Evolutionary conservation across 495 filamentous ascomycete species (phyloP), one percentile per base, ranked within the genome.

Genomic region (Aspergillus biplanus): DNA sequence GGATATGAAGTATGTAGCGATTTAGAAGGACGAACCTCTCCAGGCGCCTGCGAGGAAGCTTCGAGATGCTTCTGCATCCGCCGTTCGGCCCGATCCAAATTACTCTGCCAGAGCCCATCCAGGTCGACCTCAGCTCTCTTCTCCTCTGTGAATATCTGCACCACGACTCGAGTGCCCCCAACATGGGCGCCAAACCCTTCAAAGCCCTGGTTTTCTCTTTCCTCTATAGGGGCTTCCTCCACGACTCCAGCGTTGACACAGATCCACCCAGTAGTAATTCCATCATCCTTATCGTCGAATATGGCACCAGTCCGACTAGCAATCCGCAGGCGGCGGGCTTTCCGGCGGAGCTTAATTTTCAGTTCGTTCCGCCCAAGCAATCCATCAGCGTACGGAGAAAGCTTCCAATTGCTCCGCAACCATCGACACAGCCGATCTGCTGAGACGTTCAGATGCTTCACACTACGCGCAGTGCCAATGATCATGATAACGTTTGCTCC

Each of bases 401-500:
- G 75, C 56, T 87, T 87, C 71, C 90, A 87, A 46, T 81, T 80
- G 37, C 81, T 87, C 58, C 96, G 83, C 47, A 97, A 75, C 91
- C 91, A 98, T 59, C 94, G 84, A 63, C 93, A 92, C 21, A 96
- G 82, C 33, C 92, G 87, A 70, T 96, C 93, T 5, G 95, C 92
- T 3, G 93, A 94, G 21, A 96, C 91, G 67, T 97, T 93, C 32
- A 98, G 77, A 78, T 99, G 96, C 59, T 92, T 93, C 67, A 97
- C 91, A 63, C 91, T 94, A 52, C 96, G 88, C 21, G 94, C 92
- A 16, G 92, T 96, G n/a, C 92, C 93, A 64, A 98, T 80, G 42
- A 98, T 73, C 95, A 98, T 98, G 34, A 99, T 82, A 42, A 97
- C 83, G 69, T 92, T 90, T 15, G 92, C 85, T 7, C 95, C 95